These are phyloP conservation scores for Fraxinus albicans DNA, from an alignment of 305 asterid genomes.

Conservation along the genomic window DNA sequence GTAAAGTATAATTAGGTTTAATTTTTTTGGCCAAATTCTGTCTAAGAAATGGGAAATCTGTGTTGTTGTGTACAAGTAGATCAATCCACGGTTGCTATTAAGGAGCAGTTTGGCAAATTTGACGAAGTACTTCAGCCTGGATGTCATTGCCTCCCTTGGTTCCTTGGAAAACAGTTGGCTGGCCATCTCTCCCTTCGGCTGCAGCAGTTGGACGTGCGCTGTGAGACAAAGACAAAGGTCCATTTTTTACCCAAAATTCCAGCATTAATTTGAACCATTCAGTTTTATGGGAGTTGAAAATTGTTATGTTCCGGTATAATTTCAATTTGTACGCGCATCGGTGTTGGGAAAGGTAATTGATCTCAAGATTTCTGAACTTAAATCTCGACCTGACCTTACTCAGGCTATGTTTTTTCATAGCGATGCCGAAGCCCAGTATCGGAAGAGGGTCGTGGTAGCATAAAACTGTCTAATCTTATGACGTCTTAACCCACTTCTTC, in stretches of 20 bases:
- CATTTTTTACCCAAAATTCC: background rate
- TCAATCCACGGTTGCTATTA: conserved; percentile 18
- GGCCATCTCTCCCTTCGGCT: conserved; percentile 20
- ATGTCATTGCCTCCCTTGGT: conserved; percentile 22
- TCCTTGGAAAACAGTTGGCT: conserved; percentile 12
- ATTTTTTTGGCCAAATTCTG: background rate
- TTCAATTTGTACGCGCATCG: background rate
- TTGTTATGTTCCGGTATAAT: background rate
- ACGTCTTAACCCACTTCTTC: background rate
- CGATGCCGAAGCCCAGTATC: background rate
- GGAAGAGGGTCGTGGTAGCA: background rate
- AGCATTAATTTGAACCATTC: background rate
- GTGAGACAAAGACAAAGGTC: conserved; percentile 22
- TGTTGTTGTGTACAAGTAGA: conserved; percentile 14
- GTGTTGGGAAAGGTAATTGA: background rate
- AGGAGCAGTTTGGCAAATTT: conserved; percentile 18
- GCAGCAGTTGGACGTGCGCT: conserved; percentile 22
- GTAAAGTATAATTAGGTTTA: background rate
- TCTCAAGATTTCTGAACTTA: background rate
- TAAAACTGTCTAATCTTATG: background rate
- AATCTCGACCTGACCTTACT: background rate
- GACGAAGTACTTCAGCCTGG: conserved; percentile 18
- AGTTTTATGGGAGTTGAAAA: background rate
- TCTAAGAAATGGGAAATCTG: conserved; percentile 3
- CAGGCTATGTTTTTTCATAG: background rate